Percentiles rank a stretch among this genome's conserved stretches.
Conservation (phyloP, 176 grass and related monocot genomes). For the Tuctoria greenei region DNA sequence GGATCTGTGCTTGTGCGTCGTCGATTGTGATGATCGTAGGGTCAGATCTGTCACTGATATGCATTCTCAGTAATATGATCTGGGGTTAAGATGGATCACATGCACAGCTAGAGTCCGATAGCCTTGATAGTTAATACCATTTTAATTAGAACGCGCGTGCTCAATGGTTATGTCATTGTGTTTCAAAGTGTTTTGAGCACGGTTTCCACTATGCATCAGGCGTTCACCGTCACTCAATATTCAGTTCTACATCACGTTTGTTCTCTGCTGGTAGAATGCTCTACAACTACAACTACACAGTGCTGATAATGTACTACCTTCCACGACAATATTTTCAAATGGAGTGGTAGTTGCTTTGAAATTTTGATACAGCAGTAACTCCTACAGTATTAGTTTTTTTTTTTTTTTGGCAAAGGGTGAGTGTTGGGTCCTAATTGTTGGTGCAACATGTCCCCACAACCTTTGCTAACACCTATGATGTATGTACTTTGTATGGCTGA, state of each 20-base stretch:
- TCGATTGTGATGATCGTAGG: not conserved
- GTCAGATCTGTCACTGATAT: slow-evolving; percentile 23
- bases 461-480: no score
- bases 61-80: not conserved
- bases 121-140: not conserved
- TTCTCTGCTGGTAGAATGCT: not conserved
- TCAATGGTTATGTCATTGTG: not conserved
- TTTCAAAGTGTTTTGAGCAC: not conserved
- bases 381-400: no score
- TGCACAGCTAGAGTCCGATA: not conserved
- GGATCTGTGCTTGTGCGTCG: slow-evolving; percentile 24
- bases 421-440: no score
- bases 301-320: no score
- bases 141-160: not conserved
- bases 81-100: not conserved
- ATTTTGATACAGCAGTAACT: no score
- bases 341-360: no score
- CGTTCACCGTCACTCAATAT: not conserved
- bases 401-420: no score
- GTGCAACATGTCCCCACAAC: no score
- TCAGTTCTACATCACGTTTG: not conserved
- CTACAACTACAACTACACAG: no score
- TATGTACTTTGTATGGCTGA: no score
- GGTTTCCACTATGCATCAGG: not conserved
- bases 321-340: no score